A percentile compares a stretch with the other conserved stretches of the same genome.
Evolutionary conservation across 2,329 filamentous ascomycete species (phyloP).

Genomic region (Pochonia chlamydosporia): DNA sequence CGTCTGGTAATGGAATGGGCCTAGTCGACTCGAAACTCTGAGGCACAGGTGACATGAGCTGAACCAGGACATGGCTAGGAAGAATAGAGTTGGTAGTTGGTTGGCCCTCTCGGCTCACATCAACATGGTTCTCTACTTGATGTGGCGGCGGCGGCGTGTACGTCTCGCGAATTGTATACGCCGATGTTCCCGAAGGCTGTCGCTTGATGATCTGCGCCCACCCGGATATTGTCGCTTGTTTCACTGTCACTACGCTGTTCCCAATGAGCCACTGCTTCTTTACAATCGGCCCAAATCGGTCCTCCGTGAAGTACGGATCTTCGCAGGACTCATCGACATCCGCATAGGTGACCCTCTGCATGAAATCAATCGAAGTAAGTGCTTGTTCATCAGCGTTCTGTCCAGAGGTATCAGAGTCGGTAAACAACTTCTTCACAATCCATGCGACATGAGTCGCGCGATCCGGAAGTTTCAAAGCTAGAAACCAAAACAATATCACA

Average conservation of each 20-base stretch:
- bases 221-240: conserved; percentile 61
- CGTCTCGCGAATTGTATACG: conserved; percentile 54
- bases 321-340: conserved; percentile 73
- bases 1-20: conserved; percentile 68
- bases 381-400: conserved; percentile 85
- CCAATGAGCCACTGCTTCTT: conserved; percentile 68
- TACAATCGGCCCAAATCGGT: conserved; percentile 59
- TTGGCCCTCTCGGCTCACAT: conserved; percentile 44
- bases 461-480: conserved; percentile 79
- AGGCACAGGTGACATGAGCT: conserved; percentile 59
- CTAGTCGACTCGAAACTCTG: conserved; percentile 54
- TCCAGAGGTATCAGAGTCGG: conserved; percentile 62
- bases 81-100: conserved; percentile 55
- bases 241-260: conserved; percentile 67
- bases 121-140: conserved; percentile 42
- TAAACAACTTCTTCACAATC: conserved; percentile 84
- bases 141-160: conserved; percentile 53
- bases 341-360: conserved; percentile 82
- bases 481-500: conserved; percentile 95
- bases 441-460: conserved; percentile 79
- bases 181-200: conserved; percentile 62
- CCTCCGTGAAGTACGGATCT: conserved; percentile 59
- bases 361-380: conserved; percentile 88
- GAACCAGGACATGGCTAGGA: conserved; percentile 69
- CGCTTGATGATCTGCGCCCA: conserved; percentile 67